phyloP scores from a whole-genome alignment of 441 rosid genomes.

The Adansonia gregorii region DNA sequence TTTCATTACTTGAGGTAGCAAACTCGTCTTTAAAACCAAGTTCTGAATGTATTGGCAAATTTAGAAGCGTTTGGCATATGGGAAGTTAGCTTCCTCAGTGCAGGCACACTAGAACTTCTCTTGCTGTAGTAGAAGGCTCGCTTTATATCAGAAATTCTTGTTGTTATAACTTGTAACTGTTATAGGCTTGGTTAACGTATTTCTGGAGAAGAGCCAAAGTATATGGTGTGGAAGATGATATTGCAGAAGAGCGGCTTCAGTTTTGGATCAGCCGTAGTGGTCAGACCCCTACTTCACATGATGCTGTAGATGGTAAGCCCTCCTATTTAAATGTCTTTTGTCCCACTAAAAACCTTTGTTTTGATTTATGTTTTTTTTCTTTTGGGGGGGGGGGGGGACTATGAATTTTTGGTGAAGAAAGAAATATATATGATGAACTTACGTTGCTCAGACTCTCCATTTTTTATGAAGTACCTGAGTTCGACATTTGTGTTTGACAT shows the following conservation, averaged over 20 bases:
- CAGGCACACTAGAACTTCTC: not conserved
- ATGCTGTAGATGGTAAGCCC: conserved; percentile 79
- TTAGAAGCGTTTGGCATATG: not conserved
- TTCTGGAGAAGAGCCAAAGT: conserved; percentile 91
- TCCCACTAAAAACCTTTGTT: not conserved
- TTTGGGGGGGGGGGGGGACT: no score
- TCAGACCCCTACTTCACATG: conserved; percentile 69
- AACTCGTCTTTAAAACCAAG: not conserved
- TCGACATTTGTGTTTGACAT: no score
- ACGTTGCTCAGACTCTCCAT: no score
- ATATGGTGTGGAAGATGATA: conserved; percentile 86
- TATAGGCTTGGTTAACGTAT: conserved; percentile 91
- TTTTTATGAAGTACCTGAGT: no score
- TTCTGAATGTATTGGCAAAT: not conserved
- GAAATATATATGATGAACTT: not conserved
- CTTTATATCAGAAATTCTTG: conserved; percentile 2
- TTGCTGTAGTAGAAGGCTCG: not conserved
- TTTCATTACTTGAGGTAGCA: not conserved
- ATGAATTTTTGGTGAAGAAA: not conserved
- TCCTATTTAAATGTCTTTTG: not conserved
- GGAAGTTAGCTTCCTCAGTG: not conserved
- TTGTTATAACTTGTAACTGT: conserved; percentile 7
- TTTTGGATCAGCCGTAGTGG: conserved; percentile 77
- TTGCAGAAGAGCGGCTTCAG: conserved; percentile 84
- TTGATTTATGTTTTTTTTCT: no score